Base-by-base conservation (phyloP, 306 rosid genomes). In the Vigna unguiculata region DNA sequence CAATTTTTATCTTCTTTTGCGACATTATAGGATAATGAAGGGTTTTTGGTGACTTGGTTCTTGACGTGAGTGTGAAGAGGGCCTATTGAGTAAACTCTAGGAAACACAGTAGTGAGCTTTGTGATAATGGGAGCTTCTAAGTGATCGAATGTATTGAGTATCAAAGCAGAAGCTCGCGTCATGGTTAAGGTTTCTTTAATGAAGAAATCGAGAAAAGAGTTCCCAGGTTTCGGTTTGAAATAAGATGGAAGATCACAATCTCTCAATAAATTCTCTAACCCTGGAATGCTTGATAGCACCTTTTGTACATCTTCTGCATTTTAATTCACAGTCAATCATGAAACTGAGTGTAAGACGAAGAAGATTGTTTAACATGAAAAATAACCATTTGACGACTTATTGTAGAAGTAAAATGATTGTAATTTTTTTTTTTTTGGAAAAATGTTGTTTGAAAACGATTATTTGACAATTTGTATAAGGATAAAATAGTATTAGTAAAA, bases 111-210 rank as follows among this genome's bases (percentile, higher is more conserved):
- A 69, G 46, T 24, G 6, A 79, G 73, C 4, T 79, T 61, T 1
- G 78, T 38, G 57, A 71, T 62, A 15, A 38, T 71, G 9, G 83
- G 34, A 13, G 83, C 20, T 71, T 79, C 83, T 40, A 79, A 66
- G 0, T 71, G 22, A n/a, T 79, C 72, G 21, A 71, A 79, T 17
- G 72, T 79, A 21, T 79, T 79, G 58, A 79, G 58, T 40, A 79
- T 48, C 40, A 79, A 57, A 12, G 48, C 15, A 22, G 78, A 61
- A 17, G 72, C 83, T 34, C 17, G 53, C 2, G 78, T 16, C 72
- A 70, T 71, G 47, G 72, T 4, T 19, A 43, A 3, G 22, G 77
- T 71, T 62, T 79, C 78, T 51, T 61, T 71, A 9, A 62, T 25
- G 58, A 9, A 79, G 66, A 71, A 79, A 40, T 79, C 45, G 0